Percentiles rank a stretch among this genome's conserved stretches.
Conservation (phyloP, 2,329 filamentous ascomycete species). For the Nothomitra cinnamomea region DNA sequence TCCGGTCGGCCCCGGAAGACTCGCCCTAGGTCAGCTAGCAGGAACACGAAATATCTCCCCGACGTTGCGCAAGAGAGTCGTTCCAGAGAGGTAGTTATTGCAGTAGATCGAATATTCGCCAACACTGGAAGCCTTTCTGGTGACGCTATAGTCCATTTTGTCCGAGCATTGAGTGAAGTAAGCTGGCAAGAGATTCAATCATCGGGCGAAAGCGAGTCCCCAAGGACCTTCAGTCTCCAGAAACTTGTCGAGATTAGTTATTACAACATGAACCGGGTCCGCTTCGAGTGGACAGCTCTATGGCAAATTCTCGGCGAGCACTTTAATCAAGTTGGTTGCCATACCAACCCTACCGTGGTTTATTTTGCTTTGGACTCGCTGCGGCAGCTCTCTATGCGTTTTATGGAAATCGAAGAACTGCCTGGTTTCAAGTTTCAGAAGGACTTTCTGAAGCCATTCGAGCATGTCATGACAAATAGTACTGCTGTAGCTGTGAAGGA, state of each 20-base stretch:
- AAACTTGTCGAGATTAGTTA: constrained; percentile 98
- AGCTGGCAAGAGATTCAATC: constrained; percentile 99
- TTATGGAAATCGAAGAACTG: constrained; percentile 95
- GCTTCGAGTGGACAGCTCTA: constrained; percentile 96
- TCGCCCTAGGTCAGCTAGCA: constrained; percentile 30
- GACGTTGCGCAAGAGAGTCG: constrained; percentile 86
- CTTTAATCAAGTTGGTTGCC: constrained; percentile 94
- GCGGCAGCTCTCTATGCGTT: constrained; percentile 91
- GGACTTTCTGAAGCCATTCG: constrained; percentile 95
- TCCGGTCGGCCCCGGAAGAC: constrained; percentile 28
- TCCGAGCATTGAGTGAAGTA: constrained; percentile 79
- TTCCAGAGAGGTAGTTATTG: constrained; percentile 81
- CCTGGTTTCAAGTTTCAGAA: constrained; percentile 99
- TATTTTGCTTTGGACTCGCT: constrained; percentile 95
- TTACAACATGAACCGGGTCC: constrained; percentile 98
- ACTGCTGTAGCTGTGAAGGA: constrained; percentile 88
- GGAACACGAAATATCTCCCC: constrained; percentile 42
- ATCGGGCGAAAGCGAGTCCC: constrained; percentile 87
- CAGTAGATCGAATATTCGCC: constrained; percentile 90
- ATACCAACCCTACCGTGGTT: constrained; percentile 89
- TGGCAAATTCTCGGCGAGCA: constrained; percentile 97
- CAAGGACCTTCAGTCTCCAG: constrained; percentile 89
- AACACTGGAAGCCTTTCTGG: constrained; percentile 87
- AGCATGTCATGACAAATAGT: constrained; percentile 91
- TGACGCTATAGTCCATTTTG: constrained; percentile 91